Percentiles rank a stretch among this genome's conserved stretches.
Conservation (phyloP, 2,329 filamentous ascomycete species). For the Fusarium sp. region DNA sequence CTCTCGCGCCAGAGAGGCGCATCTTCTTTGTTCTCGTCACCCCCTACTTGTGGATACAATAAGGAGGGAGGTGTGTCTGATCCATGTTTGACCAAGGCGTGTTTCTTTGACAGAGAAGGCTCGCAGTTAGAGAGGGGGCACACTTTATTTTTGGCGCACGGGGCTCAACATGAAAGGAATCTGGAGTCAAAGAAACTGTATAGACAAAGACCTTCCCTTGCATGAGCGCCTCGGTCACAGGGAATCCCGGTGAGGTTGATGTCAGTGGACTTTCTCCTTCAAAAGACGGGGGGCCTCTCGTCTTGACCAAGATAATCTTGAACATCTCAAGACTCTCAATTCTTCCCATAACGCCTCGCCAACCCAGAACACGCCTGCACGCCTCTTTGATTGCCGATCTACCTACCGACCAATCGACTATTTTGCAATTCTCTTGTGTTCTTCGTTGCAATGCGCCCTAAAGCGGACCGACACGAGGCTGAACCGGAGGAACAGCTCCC, state of each 20-base stretch:
- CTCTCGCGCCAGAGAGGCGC: not conserved
- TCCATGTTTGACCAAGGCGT: not conserved
- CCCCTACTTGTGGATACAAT: not conserved
- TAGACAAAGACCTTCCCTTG: constrained; percentile 23
- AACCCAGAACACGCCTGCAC: not conserved
- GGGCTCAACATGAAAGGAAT: constrained; percentile 15
- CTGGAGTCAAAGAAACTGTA: constrained; percentile 10
- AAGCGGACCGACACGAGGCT: not conserved
- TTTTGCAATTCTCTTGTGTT: not conserved
- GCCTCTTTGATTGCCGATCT: not conserved
- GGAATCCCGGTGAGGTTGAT: not conserved
- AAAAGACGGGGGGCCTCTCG: constrained; percentile 14
- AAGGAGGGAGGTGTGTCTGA: not conserved
- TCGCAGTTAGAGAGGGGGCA: not conserved
- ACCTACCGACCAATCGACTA: not conserved
- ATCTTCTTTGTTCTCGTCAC: constrained; percentile 25
- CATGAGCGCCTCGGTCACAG: not conserved
- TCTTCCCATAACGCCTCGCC: not conserved
- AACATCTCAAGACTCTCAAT: not conserved
- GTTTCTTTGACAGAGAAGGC: constrained; percentile 11
- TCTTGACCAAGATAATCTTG: not conserved
- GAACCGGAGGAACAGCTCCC: not conserved
- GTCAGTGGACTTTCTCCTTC: not conserved
- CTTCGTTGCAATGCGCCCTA: not conserved
- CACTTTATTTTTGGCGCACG: constrained; percentile 21